Percentiles rank a stretch among this genome's conserved stretches.
These are phyloP conservation scores for Raphanus hybrid DNA, from an alignment of 441 rosid genomes.

Conservation along the genomic window DNA sequence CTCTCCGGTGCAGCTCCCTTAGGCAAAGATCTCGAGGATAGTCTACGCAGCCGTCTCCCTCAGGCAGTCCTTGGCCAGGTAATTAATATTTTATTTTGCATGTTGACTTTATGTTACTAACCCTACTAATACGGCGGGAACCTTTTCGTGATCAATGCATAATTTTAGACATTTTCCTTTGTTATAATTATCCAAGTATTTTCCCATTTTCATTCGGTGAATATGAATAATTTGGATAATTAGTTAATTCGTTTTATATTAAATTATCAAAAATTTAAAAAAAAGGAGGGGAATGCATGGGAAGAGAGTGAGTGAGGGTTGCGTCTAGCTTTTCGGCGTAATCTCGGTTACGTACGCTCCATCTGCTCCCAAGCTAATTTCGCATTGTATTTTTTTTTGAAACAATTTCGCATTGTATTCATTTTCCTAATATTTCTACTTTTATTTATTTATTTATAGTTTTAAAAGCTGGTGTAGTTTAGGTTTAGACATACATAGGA, in stretches of 20 bases:
- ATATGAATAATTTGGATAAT: background rate
- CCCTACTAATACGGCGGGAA: slow-evolving; percentile 18
- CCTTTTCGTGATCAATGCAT: background rate
- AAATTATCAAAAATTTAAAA: background rate
- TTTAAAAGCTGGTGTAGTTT: slow-evolving; percentile 23
- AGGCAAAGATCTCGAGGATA: slow-evolving; percentile 86
- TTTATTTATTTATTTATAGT: background rate
- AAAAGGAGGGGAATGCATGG: slow-evolving; percentile 28
- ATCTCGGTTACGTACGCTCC: slow-evolving; percentile 25
- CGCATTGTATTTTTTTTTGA: background rate
- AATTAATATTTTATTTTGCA: slow-evolving; percentile 17
- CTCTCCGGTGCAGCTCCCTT: slow-evolving; percentile 95
- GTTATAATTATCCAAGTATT: background rate
- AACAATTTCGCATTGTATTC: slow-evolving; percentile 31
- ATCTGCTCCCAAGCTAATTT: slow-evolving; percentile 31
- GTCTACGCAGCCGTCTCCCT: slow-evolving; percentile 66
- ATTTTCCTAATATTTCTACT: background rate
- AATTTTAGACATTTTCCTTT: background rate
- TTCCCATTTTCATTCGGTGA: background rate
- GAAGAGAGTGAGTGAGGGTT: slow-evolving; percentile 44
- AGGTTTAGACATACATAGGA: slow-evolving; percentile 19
- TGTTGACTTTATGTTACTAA: background rate
- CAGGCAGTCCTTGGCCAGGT: slow-evolving; percentile 92
- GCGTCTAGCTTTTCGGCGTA: slow-evolving; percentile 31
- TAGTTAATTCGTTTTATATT: background rate